Evolutionary conservation across 495 filamentous ascomycete genomes (phyloP), one percentile per base, ranked within the genome.

Genomic region (Penicillium subrubescens): DNA sequence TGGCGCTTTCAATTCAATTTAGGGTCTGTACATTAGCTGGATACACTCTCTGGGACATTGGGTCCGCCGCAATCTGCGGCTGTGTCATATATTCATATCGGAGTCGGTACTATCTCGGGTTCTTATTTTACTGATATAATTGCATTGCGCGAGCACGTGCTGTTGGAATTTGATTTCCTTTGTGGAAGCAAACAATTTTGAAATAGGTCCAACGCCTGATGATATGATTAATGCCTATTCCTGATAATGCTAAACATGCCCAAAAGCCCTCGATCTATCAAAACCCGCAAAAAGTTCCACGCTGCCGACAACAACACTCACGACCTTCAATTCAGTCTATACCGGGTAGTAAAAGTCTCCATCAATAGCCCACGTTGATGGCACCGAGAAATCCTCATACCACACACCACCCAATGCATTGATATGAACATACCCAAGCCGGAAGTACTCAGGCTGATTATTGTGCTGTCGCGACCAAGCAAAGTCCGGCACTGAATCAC

Each of bases 381-480:
- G 89, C 59, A 84, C 87, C 14, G 91, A 92, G 67, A 93, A 97
- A 76, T 97, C 93, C 59, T 85, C 87, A 67, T 82, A 85, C 55
- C 76, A 75, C 52, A 86, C 84, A 0, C 90, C 90, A 19, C 79
- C 81, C 56, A 81, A 51, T 0, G 74, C 61, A 64, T 78, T 79
- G 14, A 71, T 54, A 66, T 83, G 78, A 76, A 93, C 86, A 76
- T 86, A 91, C n/a, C 82, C 89, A 76, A 96, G 94, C 17, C 91
- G 80, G 74, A 96, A 94, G 69, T 92, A 96, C 76, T 92, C 90
- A 10, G 85, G 82, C 41, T 79, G 76, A 3, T 71, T 72, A 75
- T 76, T 12, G 69, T 75, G 77, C 17, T 81, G 62, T 11, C 81
- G 69, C 3, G 73, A 74, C 81, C 81, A 83, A 29, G 70, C 71